A percentile compares a stretch with the other conserved stretches of the same genome.
Evolutionary conservation across 352 stramenopile genomes (phyloP).

Genomic region (Globisporangium splendens): DNA sequence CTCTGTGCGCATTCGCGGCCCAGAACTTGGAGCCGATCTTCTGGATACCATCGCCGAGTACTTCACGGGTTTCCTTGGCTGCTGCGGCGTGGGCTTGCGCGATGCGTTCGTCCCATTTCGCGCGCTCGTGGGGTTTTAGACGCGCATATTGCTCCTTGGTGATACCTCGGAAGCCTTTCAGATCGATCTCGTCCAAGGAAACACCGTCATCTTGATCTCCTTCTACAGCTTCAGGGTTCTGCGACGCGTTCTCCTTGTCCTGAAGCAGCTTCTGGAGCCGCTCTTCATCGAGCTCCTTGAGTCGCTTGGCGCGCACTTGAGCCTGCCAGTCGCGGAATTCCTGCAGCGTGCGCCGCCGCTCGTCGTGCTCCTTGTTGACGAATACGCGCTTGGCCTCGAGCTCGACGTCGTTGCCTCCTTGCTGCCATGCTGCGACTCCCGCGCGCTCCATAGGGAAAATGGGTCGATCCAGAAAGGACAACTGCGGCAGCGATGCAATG

Average conservation of each 20-base stretch:
- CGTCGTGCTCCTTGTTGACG: conserved; percentile 76
- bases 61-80: conserved; percentile 26
- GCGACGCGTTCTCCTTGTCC: conserved; percentile 25
- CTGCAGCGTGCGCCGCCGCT: conserved; percentile 56
- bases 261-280: conserved; percentile 27
- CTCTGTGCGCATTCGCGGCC: conserved; percentile 20
- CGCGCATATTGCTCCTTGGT: conserved; percentile 57
- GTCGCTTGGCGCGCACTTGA: conserved; percentile 55
- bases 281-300: conserved; percentile 53
- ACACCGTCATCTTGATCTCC: conserved; percentile 4
- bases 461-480: conserved; percentile 93
- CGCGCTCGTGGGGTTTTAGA: conserved; percentile 36
- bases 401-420: conserved; percentile 89
- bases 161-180: conserved; percentile 58
- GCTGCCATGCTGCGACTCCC: conserved; percentile 81
- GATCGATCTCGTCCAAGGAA: conserved; percentile 21
- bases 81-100: conserved; percentile 43
- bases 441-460: conserved; percentile 91
- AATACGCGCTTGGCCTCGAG: conserved; percentile 62
- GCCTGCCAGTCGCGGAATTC: conserved; percentile 81
- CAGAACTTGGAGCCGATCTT: conserved; percentile 49
- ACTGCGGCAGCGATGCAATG: conserved; percentile 72
- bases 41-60: conserved; percentile 42
- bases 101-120: conserved; percentile 61
- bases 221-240: not conserved